Conservation (phyloP, 192 early-diverging fungal species). For the Funneliformis geosporum region DNA sequence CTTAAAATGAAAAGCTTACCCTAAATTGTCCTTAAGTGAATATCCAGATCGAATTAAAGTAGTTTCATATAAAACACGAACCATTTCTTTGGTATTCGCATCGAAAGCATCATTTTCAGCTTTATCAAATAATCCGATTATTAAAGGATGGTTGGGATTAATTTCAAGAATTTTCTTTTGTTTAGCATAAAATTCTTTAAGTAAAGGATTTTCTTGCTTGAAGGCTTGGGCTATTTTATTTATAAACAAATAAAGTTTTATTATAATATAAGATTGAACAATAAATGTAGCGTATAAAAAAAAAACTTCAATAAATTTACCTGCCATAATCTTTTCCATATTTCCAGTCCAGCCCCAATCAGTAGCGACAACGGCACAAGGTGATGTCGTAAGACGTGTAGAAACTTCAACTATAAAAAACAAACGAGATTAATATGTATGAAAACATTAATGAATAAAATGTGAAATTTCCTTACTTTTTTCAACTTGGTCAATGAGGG, state of each 20-base stretch:
- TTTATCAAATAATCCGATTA: constrained; percentile 54
- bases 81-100: constrained; percentile 48
- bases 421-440: constrained; percentile 30
- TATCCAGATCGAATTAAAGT: constrained; percentile 66
- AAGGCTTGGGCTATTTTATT: constrained; percentile 48
- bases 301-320: constrained; percentile 5
- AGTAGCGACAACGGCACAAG: constrained; percentile 68
- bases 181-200: constrained; percentile 50
- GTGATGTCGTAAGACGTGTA: constrained; percentile 75
- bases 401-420: constrained; percentile 62
- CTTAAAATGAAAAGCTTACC: constrained; percentile 36
- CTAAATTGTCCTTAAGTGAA: constrained; percentile 53
- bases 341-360: constrained; percentile 66
- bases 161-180: constrained; percentile 72
- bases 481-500: constrained; percentile 53
- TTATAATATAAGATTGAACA: neutral
- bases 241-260: neutral
- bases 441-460: constrained; percentile 7
- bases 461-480: constrained; percentile 32
- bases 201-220: constrained; percentile 49
- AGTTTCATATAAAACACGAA: constrained; percentile 64
- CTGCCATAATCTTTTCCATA: constrained; percentile 61
- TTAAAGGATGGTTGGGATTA: constrained; percentile 67
- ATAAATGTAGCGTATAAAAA: neutral
- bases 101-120: constrained; percentile 50